Conservation (phyloP, 768 basidiomycete species). For the Pleurotus djamor region DNA sequence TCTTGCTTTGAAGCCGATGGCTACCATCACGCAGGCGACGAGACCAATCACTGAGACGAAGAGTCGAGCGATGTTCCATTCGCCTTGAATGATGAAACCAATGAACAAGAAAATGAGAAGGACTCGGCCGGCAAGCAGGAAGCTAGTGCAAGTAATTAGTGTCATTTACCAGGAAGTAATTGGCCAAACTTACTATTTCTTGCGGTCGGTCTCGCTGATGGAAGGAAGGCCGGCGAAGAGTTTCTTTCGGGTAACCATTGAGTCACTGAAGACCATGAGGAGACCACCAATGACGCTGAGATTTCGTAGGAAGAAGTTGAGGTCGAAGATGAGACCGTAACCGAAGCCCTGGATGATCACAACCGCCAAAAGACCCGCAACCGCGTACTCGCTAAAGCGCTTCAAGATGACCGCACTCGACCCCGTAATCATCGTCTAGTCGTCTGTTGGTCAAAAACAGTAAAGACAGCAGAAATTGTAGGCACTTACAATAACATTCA, state of each 20-base stretch:
- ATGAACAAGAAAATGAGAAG: slow-evolving; percentile 99
- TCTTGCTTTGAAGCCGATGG: slow-evolving; percentile 98
- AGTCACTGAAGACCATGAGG: slow-evolving; percentile 98
- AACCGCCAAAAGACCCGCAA: slow-evolving; percentile 85
- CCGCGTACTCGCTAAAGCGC: slow-evolving; percentile 84
- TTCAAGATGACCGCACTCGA: slow-evolving; percentile 87
- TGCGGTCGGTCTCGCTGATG: slow-evolving; percentile 92
- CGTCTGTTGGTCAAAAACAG: slow-evolving; percentile 1
- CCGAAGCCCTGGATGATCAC: slow-evolving; percentile 97
- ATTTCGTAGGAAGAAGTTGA: slow-evolving; percentile 99
- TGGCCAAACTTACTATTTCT: slow-evolving; percentile 81
- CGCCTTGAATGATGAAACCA: slow-evolving; percentile 93
- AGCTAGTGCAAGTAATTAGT: slow-evolving; percentile 44
- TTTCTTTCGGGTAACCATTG: slow-evolving; percentile 83
- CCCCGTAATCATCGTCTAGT: slow-evolving; percentile 83
- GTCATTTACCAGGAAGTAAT: background rate
- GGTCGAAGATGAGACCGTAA: slow-evolving; percentile 98
- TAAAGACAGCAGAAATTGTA: background rate
- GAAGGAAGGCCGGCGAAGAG: slow-evolving; percentile 89
- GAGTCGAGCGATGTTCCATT: slow-evolving; percentile 85
- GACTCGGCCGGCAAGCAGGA: slow-evolving; percentile 95
- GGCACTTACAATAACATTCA: slow-evolving; percentile 85
- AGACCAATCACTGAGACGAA: slow-evolving; percentile 90
- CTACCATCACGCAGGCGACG: slow-evolving; percentile 93
- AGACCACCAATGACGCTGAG: slow-evolving; percentile 96